Base-by-base conservation (phyloP, 2,329 filamentous ascomycete genomes). In the Colletotrichum godetiae region DNA sequence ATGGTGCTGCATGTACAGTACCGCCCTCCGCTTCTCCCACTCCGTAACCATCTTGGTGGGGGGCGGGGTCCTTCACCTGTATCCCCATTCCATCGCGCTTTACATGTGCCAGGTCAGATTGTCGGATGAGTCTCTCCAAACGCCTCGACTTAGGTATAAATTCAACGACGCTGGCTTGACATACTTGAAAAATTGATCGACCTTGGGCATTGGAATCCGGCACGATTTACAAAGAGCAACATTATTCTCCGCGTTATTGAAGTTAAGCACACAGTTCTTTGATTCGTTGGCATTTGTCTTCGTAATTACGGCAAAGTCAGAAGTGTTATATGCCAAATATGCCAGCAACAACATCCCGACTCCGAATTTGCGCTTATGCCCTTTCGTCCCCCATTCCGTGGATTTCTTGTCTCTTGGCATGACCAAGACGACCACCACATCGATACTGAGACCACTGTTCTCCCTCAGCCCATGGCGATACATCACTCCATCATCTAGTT, bases 401-500 rank as follows among this genome's bases (percentile, higher is more conserved):
- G 42, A n/a, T 49, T 49, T 49, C 2, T 49, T 7, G 19, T 49
- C 15, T 49, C 19, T n/a, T 49, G 8, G 42, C 19, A n/a, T 7
- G 42, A 49, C 42, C 2, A 49, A n/a, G 15, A 49, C 42, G 19
- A 4, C 42, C 19, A 49, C 19, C 42, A 10, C 19, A 19, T 49
- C 42, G 19, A n/a, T n/a, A 19, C 42, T 49, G 15, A 19, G 15
- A n/a, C 42, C 42, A 8, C 19, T 49, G 19, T 49, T 19, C 42
- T 49, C 19, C 42, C 15, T 24, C 12, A 13, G n/a, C 27, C 27
- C n/a, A 12, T 19, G 19, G 10, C 42, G 42, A n/a, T 49, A 24
- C 2, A 5, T n/a, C 27, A 22, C n/a, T 27, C 59, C 5, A 22
- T n/a, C 11, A 53, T 65, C 82, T 84, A 92, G 77, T 89, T 92